These are phyloP conservation scores for Solanum etuberosum DNA, from an alignment of 257 asterid genomes.

Conservation along the genomic window DNA sequence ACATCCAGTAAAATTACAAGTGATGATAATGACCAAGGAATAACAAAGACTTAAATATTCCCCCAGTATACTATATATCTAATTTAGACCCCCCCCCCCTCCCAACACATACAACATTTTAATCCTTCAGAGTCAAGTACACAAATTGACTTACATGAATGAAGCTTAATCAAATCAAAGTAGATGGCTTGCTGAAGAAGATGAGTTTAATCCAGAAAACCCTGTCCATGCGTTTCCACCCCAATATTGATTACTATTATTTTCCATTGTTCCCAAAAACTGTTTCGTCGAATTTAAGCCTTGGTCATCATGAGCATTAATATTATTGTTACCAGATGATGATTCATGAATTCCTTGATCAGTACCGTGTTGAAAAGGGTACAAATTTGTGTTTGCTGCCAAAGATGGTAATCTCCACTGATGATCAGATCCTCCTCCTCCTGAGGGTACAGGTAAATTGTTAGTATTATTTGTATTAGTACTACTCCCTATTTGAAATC, in stretches of 20 bases:
- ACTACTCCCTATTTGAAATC: slow-evolving; percentile 15
- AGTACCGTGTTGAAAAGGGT: slow-evolving; percentile 5
- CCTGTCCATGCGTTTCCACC: slow-evolving; percentile 24
- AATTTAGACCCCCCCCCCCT: neutral
- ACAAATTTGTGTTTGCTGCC: slow-evolving; percentile 10
- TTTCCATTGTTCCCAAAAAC: slow-evolving; percentile 15
- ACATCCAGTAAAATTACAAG: neutral
- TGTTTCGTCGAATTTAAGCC: slow-evolving; percentile 23
- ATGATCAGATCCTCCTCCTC: slow-evolving; percentile 11
- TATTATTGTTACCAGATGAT: slow-evolving; percentile 3
- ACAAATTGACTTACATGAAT: neutral
- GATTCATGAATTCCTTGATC: slow-evolving; percentile 15
- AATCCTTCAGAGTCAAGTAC: neutral
- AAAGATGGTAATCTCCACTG: slow-evolving; percentile 19
- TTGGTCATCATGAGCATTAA: neutral
- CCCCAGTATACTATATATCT: neutral
- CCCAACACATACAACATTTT: neutral
- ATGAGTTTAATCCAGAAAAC: slow-evolving; percentile 25
- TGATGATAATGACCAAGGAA: neutral
- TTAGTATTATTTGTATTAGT: neutral
- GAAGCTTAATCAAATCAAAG: neutral
- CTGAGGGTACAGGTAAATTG: slow-evolving; percentile 3
- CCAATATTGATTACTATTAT: slow-evolving; percentile 17
- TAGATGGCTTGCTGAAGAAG: slow-evolving; percentile 22
- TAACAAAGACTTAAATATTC: neutral